Conservation (phyloP, 495 filamentous ascomycete species). For the Hypoxylon rickii region DNA sequence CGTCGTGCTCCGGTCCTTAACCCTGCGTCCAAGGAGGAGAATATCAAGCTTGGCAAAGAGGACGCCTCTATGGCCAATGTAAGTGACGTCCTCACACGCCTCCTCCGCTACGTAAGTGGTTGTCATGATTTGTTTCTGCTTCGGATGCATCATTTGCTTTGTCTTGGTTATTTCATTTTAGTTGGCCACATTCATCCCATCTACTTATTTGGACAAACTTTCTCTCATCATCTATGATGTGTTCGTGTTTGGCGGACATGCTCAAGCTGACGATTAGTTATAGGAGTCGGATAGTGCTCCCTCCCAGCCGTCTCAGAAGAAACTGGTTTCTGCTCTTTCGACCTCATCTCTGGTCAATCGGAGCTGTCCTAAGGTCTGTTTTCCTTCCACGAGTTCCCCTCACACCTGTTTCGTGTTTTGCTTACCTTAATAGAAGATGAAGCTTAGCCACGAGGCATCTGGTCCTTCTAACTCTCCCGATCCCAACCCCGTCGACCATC, state of each 20-base stretch:
- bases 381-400: not conserved
- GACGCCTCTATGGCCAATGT: conserved; percentile 35
- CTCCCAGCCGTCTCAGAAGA: conserved; percentile 45
- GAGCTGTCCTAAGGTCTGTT: conserved; percentile 48
- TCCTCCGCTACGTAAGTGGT: conserved; percentile 35
- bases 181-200: conserved; percentile 4
- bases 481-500: conserved; percentile 58
- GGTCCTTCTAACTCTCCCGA: conserved; percentile 39
- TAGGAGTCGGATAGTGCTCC: conserved; percentile 27
- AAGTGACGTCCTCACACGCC: conserved; percentile 37
- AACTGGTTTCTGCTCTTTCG: conserved; percentile 47
- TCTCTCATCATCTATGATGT: not conserved
- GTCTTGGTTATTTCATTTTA: not conserved
- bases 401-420: conserved; percentile 10
- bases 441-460: conserved; percentile 50
- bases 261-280: conserved; percentile 11
- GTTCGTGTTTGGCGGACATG: not conserved
- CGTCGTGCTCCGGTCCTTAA: conserved; percentile 44
- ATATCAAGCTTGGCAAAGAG: conserved; percentile 44
- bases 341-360: conserved; percentile 57
- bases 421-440: conserved; percentile 52
- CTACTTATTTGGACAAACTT: not conserved
- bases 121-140: not conserved
- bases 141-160: not conserved
- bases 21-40: conserved; percentile 50